phyloP scores from a whole-genome alignment of 148 eudicot genomes.

The Linanthus parryae region DNA sequence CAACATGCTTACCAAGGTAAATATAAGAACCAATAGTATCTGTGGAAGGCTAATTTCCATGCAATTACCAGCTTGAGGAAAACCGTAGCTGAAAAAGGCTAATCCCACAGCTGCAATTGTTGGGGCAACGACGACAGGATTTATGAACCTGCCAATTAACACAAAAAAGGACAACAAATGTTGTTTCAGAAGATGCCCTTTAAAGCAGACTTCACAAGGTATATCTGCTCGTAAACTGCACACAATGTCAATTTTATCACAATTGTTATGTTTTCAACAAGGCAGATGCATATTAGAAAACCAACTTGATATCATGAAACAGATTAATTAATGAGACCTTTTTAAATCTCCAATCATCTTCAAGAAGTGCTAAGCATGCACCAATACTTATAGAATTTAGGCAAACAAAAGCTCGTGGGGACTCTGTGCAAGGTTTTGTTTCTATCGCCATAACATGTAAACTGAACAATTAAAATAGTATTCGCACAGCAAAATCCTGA shows the following conservation, averaged over 20 bases:
- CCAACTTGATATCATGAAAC: slow-evolving; percentile 1
- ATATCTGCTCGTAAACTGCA: neutral
- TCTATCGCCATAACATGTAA: no score
- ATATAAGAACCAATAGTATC: slow-evolving; percentile 63
- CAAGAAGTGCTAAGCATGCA: no score
- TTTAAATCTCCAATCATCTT: neutral
- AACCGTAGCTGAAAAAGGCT: slow-evolving; percentile 91
- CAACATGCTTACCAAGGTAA: slow-evolving; percentile 90
- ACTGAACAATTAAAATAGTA: no score
- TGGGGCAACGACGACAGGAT: slow-evolving; percentile 92
- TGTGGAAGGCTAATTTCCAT: slow-evolving; percentile 80
- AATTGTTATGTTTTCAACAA: slow-evolving; percentile 1
- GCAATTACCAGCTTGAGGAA: slow-evolving; percentile 97
- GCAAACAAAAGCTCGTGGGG: no score
- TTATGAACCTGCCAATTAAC: slow-evolving; percentile 55
- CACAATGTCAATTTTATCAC: neutral
- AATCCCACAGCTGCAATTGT: slow-evolving; percentile 85
- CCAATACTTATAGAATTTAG: no score
- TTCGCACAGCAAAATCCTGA: neutral
- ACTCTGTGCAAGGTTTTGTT: no score
- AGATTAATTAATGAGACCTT: neutral
- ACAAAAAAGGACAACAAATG: slow-evolving; percentile 1
- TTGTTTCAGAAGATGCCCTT: neutral
- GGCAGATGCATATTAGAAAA: neutral
- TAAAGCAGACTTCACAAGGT: neutral